Percentiles rank a stretch among this genome's conserved stretches.
Conservation (phyloP, 2,329 filamentous ascomycete genomes). For the Teratosphaeria destructans region DNA sequence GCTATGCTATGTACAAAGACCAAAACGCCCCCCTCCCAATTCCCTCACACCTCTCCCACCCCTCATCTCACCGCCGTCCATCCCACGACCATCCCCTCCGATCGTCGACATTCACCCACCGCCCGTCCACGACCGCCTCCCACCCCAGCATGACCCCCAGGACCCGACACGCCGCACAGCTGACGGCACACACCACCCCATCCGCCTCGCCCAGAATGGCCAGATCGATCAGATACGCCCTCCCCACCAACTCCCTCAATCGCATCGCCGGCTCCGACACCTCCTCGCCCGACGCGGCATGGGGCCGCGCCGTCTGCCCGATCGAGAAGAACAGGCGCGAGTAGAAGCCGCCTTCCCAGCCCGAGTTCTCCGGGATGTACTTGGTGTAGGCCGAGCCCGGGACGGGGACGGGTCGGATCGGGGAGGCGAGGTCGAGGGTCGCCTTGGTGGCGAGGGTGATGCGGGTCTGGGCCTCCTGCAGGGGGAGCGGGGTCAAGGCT, state of each 20-base stretch:
- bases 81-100: constrained; percentile 31
- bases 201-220: constrained; percentile 62
- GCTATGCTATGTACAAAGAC: neutral
- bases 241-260: constrained; percentile 62
- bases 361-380: constrained; percentile 65
- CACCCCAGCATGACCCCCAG: constrained; percentile 81
- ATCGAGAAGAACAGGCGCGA: constrained; percentile 71
- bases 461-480: constrained; percentile 56
- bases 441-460: constrained; percentile 64
- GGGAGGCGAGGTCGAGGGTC: constrained; percentile 31
- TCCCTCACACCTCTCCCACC: neutral
- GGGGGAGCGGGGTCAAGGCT: constrained; percentile 20
- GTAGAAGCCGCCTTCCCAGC: constrained; percentile 86
- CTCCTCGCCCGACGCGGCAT: neutral
- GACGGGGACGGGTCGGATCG: constrained; percentile 19
- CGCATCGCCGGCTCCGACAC: constrained; percentile 40
- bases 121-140: constrained; percentile 51
- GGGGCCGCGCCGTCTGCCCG: constrained; percentile 30
- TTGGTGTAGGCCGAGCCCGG: constrained; percentile 47
- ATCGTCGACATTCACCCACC: constrained; percentile 75
- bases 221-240: constrained; percentile 75
- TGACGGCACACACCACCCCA: constrained; percentile 65
- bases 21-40: neutral
- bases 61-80: constrained; percentile 7
- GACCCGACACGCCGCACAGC: constrained; percentile 55